These are phyloP conservation scores for Telopea speciosissima DNA, from an alignment of 177 flowering plant genomes.

Conservation along the genomic window DNA sequence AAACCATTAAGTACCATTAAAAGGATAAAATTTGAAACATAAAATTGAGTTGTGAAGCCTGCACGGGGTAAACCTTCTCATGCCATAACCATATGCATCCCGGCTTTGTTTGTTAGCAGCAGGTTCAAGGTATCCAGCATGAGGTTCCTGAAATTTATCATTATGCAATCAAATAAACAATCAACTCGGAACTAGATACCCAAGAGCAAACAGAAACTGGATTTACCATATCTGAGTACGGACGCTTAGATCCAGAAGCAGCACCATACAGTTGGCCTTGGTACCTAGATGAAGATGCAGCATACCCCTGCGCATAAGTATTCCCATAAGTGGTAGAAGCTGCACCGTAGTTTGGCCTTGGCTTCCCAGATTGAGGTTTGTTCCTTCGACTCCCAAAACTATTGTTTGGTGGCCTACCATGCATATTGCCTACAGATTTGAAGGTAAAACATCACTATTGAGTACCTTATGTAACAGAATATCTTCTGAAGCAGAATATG, in stretches of 20 bases:
- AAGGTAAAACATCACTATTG: conserved; percentile 5
- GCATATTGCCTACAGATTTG: conserved; percentile 24
- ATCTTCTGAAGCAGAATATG: neutral
- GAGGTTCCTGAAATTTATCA: conserved; percentile 33
- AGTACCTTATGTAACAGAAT: neutral
- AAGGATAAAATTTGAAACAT: neutral
- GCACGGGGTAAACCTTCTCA: conserved; percentile 18
- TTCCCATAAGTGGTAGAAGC: conserved; percentile 15
- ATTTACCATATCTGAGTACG: conserved; percentile 32
- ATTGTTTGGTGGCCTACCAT: conserved; percentile 19
- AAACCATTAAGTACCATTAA: conserved; percentile 9
- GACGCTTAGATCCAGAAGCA: conserved; percentile 25
- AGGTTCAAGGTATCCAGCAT: conserved; percentile 35
- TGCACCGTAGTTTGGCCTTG: conserved; percentile 11
- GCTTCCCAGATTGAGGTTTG: conserved; percentile 13
- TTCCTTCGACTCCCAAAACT: conserved; percentile 19
- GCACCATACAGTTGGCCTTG: conserved; percentile 20
- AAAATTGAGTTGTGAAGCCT: neutral
- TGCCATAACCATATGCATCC: conserved; percentile 24
- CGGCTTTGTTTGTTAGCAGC: conserved; percentile 17
- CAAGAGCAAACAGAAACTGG: neutral
- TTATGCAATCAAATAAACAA: conserved; percentile 7
- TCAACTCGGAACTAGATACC: neutral
- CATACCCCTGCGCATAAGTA: conserved; percentile 23
- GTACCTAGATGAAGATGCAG: conserved; percentile 20